Base-by-base conservation (phyloP, 805 yeast species). In the Barnettozyma sucrosica region DNA sequence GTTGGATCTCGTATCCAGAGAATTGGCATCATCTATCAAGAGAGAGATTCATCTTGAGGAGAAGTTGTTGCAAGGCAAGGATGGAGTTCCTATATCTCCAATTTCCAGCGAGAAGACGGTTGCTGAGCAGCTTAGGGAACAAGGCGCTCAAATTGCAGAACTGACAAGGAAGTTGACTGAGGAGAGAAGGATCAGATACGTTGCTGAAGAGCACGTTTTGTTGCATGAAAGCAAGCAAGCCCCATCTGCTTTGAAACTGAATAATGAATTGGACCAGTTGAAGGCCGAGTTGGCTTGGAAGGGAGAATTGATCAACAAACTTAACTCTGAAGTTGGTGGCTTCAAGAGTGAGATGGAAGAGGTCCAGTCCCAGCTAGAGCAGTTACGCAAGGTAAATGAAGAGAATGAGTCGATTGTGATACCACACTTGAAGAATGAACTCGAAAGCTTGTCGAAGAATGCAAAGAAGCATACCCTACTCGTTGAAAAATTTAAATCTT, bases 141-240 rank as follows among this genome's bases (percentile, higher is more conserved):
- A 71, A 40, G 63, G 76, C 1, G 46, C 66, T 2, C 71, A 69
- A 28, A 74, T 84, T 25, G 70, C 76, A 1, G 75, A 75, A 20
- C 58, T 86, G 48, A 76, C 82, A 36, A 77, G 76, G 40, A 75
- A 76, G 51, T 61, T 86, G 48, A 78, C 76, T 47, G 79, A 77
- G 26, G 92, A 86, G 60, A 70, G 92, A 51, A 68, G 77, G 53
- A 74, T 79, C 47, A 66, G 95, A 45, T 80, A 76, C 53, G 77
- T 83, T 25, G 81, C 88, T 25, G 93, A 85, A 56, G 90, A 84
- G 52, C 81, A 83, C 54, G 77, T 82, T 0, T 58, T 84, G 30
- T 62, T 80, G 33, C 61, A 72, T 51, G 85, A 81, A 52, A 69
- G 75, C 53, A 79, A 80, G 10, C 65, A 67, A 44, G 61, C 69